Evolutionary conservation across 768 basidiomycete genomes (phyloP), one percentile per base, ranked within the genome.

Genomic region (Vararia minispora): DNA sequence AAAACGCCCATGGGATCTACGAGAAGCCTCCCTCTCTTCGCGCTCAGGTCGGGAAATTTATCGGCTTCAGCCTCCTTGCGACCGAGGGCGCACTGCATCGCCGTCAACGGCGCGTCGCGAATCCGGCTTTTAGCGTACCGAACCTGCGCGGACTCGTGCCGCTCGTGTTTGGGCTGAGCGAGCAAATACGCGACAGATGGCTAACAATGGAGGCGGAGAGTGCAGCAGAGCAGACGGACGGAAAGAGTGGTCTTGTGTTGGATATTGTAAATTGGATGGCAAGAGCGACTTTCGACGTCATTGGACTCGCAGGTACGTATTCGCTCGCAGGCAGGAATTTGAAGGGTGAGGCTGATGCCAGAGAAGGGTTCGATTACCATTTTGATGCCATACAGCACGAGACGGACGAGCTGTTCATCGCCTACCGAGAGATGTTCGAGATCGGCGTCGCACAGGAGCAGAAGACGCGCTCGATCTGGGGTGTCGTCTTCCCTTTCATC

Each of bases 1-100:
- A 80, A 50, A 72, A 87, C 40, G 66, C 76, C 11, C n/a, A n/a
- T n/a, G 64, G 68, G 28, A 63, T 76, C 26, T 90, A 87, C 52
- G 80, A 87, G 53, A 94, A 94, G 54, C 87, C 90, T 8, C 79
- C 74, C 71, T 75, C 77, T 45, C 81, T 86, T 2, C 74, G 89
- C 18, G 63, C 67, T 32, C 59, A 85, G 30, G 84, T 95, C 25
- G 72, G 76, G 12, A 66, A 71, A 39, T 69, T 91, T 42, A 82
- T 95, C 41, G 90, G 90, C 0, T 75, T 76, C 39, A 90, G 84
- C 2, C 75, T 87, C 76, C 71, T 88, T 18, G 74, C 80, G 13
- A 78, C 83, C 3, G 86, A 88, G 52, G 84, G 86, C 1, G 64
- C 69, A 18, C 63, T 76, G 13, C 87, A 94, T 60, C 83, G 72